Evolutionary conservation across 257 asterid genomes (phyloP).

Genomic region (Lantana camara): DNA sequence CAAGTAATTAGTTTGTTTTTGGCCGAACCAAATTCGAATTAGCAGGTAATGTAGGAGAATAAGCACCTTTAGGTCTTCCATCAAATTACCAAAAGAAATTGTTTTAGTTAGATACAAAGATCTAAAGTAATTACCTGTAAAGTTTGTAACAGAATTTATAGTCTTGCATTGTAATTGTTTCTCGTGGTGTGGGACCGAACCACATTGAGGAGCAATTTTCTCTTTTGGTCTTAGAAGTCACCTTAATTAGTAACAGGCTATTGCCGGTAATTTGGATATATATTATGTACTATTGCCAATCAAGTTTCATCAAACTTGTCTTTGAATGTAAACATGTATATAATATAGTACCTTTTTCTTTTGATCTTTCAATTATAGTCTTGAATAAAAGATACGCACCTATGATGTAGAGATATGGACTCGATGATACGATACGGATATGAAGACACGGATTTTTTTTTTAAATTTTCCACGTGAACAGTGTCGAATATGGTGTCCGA

Average conservation of each 20-base stretch:
- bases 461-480: no score
- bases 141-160: slow-evolving; percentile 3
- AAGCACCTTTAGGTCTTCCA: neutral
- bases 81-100: neutral
- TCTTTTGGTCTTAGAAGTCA: neutral
- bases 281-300: neutral
- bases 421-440: no score
- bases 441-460: no score
- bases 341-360: no score
- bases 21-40: no score
- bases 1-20: no score
- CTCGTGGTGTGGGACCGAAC: neutral
- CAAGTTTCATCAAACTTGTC: neutral
- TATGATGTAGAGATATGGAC: no score
- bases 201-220: neutral
- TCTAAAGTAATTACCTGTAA: neutral
- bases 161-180: neutral
- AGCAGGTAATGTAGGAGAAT: no score
- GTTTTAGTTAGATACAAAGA: no score
- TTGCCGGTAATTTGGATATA: slow-evolving; percentile 1
- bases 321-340: neutral
- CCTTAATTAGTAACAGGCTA: neutral
- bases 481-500: no score
- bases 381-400: no score
- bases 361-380: no score